These are phyloP conservation scores for Mollisiaceae sp. DNA, from an alignment of 2,329 filamentous ascomycete species.

Conservation along the genomic window DNA sequence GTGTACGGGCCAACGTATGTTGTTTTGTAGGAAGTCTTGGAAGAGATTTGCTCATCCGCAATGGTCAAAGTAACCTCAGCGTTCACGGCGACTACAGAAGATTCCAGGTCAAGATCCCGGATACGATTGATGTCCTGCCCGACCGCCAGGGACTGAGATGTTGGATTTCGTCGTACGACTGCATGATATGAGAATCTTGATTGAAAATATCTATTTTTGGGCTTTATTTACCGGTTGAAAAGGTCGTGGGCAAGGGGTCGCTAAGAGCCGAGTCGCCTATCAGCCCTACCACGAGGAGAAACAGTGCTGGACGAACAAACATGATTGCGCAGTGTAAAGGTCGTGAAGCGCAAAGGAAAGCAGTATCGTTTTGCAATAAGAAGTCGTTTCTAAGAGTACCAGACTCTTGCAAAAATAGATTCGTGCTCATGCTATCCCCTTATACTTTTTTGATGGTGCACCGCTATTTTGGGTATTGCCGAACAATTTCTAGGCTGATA, in stretches of 20 bases:
- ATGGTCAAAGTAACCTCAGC: not conserved
- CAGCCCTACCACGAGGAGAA: slow-evolving; percentile 7
- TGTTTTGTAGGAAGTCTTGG: not conserved
- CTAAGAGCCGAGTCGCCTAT: slow-evolving; percentile 2
- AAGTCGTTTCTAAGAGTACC: not conserved
- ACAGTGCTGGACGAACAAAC: not conserved
- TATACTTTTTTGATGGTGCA: not conserved
- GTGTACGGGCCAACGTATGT: not conserved
- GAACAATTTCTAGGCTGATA: slow-evolving; percentile 4
- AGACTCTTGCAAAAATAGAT: slow-evolving; percentile 11
- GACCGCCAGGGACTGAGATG: not conserved
- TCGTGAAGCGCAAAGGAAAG: not conserved
- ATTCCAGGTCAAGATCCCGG: slow-evolving; percentile 4
- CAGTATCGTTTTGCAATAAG: not conserved
- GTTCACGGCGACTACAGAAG: slow-evolving; percentile 19
- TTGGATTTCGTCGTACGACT: not conserved
- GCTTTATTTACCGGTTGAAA: slow-evolving; percentile 1
- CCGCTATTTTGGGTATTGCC: slow-evolving; percentile 10
- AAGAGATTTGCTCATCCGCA: not conserved
- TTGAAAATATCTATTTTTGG: not conserved
- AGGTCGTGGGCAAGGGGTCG: not conserved
- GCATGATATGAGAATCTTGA: not conserved
- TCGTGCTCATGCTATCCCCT: slow-evolving; percentile 3
- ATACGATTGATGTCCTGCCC: not conserved
- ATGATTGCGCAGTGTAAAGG: not conserved